phyloP scores from a whole-genome alignment of 129 eudicot genomes.

The Cynara cardunculus region DNA sequence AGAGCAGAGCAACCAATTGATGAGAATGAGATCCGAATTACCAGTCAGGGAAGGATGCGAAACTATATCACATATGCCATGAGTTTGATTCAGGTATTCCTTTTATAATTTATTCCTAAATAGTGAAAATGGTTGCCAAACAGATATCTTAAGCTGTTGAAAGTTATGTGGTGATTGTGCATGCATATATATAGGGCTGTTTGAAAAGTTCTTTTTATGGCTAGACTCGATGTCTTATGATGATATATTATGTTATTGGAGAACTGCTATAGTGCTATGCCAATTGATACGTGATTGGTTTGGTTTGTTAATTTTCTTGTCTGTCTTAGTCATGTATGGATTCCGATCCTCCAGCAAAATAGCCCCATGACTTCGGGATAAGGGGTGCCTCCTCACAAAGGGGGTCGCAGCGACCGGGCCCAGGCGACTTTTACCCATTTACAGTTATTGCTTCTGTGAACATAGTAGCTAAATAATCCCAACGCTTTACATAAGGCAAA shows the following conservation, averaged over 20 bases:
- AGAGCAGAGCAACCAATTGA: slow-evolving; percentile 70
- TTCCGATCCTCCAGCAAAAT: neutral
- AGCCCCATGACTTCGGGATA: too few species aligned
- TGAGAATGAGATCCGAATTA: slow-evolving; percentile 93
- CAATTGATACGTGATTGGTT: neutral
- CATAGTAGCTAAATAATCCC: too few species aligned
- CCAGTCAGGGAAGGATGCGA: slow-evolving; percentile 91
- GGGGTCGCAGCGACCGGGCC: too few species aligned
- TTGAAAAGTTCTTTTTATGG: neutral
- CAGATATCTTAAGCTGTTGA: neutral
- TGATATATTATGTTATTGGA: neutral
- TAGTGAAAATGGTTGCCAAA: neutral
- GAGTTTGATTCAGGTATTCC: slow-evolving; percentile 68
- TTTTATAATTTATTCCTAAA: neutral
- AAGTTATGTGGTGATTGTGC: neutral
- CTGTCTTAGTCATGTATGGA: neutral
- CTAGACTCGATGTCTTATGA: neutral
- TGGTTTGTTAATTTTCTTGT: neutral
- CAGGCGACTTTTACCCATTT: too few species aligned
- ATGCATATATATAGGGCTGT: neutral
- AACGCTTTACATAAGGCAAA: too few species aligned
- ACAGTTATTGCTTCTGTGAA: too few species aligned
- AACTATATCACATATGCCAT: slow-evolving; percentile 84
- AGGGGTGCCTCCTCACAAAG: too few species aligned
- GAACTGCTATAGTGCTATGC: neutral